A percentile compares a stretch with the other conserved stretches of the same genome.
Evolutionary conservation across 768 basidiomycete species (phyloP).

Genomic region (Hypholoma sublateritium): DNA sequence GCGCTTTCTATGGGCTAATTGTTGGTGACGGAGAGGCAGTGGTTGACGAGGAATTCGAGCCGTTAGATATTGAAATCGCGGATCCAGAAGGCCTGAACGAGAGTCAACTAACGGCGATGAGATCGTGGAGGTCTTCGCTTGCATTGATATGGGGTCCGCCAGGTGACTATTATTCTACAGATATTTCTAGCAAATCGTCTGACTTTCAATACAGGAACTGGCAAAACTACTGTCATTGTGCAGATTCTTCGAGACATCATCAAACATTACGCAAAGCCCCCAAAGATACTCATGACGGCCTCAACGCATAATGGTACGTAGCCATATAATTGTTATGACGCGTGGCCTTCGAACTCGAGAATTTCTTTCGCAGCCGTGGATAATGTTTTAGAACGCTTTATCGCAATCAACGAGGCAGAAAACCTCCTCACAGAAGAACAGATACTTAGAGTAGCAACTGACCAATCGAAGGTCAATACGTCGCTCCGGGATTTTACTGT

Average conservation of each 20-base stretch:
- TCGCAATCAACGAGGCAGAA: slow-evolving; percentile 41
- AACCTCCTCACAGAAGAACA: slow-evolving; percentile 50
- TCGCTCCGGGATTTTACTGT: slow-evolving; percentile 58
- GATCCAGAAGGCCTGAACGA: slow-evolving; percentile 39
- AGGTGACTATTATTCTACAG: slow-evolving; percentile 31
- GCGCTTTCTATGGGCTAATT: slow-evolving; percentile 50
- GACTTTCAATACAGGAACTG: slow-evolving; percentile 46
- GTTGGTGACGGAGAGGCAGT: slow-evolving; percentile 26
- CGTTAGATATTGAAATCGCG: neutral
- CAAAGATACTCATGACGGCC: slow-evolving; percentile 67
- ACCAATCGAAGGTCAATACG: slow-evolving; percentile 60
- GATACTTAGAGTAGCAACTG: slow-evolving; percentile 70
- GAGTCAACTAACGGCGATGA: slow-evolving; percentile 54
- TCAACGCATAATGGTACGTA: slow-evolving; percentile 64
- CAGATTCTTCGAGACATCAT: slow-evolving; percentile 51
- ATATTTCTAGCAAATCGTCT: neutral
- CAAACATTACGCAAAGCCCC: slow-evolving; percentile 25
- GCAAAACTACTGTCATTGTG: slow-evolving; percentile 71
- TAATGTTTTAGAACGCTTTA: slow-evolving; percentile 66
- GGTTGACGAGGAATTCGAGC: slow-evolving; percentile 3
- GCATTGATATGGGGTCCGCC: slow-evolving; percentile 73
- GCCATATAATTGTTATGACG: neutral
- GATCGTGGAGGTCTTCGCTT: slow-evolving; percentile 40
- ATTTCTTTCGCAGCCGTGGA: slow-evolving; percentile 50
- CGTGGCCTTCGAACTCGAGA: neutral